Percentiles rank a stretch among this genome's conserved stretches.
Evolutionary conservation across 306 rosid genomes (phyloP).

Genomic region (Vigna hirtella): DNA sequence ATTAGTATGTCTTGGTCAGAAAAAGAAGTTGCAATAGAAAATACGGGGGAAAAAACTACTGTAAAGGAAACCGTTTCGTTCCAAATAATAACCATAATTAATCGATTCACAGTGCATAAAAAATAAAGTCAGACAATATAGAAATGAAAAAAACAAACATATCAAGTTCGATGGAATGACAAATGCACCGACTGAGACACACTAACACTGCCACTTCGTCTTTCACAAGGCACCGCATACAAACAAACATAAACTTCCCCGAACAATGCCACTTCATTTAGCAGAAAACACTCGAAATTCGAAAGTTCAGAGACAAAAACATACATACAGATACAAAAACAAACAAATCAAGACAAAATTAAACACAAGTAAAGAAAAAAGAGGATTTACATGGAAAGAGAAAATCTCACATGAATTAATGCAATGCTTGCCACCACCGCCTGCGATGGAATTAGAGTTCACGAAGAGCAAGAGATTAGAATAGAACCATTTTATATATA

Average conservation of each 20-base stretch:
- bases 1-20: conserved; percentile 1
- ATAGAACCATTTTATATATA: neutral
- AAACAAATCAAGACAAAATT: neutral
- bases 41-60: neutral
- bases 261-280: conserved; percentile 6
- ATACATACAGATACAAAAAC: neutral
- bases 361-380: neutral
- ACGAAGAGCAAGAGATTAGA: neutral
- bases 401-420: conserved; percentile 32
- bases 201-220: conserved; percentile 36
- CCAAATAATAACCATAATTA: neutral
- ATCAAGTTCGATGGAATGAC: conserved; percentile 35
- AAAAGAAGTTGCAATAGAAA: neutral
- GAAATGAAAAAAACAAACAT: conserved; percentile 25
- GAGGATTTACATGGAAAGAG: neutral
- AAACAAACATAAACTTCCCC: conserved; percentile 18
- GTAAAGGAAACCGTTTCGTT: neutral
- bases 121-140: neutral
- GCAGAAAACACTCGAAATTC: neutral
- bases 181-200: conserved; percentile 44
- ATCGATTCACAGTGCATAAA: neutral
- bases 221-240: conserved; percentile 33
- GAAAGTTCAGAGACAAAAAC: neutral
- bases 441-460: neutral
- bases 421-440: neutral